Evolutionary conservation across 83 land plant genomes (phyloP).

Genomic region (Diphasiastrum complanatum): DNA sequence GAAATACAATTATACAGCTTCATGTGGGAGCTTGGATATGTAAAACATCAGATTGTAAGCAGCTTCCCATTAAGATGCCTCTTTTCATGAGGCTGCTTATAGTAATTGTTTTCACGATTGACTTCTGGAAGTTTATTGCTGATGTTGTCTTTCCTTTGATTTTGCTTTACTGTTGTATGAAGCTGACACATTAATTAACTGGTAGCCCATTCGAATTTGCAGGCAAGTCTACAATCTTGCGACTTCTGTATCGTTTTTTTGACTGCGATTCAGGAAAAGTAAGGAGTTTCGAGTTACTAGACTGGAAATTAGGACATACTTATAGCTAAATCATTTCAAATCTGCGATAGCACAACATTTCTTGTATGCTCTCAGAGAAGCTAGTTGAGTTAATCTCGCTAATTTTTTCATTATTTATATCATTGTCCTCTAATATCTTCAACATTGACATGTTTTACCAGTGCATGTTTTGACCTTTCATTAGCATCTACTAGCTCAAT

Average conservation of each 20-base stretch:
- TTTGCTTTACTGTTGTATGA: not conserved
- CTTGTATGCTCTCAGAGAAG: no score
- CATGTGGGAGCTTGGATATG: no score
- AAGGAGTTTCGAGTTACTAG: constrained; percentile 21
- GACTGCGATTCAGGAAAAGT: constrained; percentile 75
- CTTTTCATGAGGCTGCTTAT: no score
- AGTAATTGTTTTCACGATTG: no score
- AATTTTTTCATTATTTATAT: no score
- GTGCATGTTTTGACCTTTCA: not conserved
- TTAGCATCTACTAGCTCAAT: not conserved
- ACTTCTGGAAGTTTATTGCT: not conserved
- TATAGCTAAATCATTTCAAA: not conserved
- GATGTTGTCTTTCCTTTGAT: not conserved
- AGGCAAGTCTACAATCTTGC: constrained; percentile 91
- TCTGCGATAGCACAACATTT: no score
- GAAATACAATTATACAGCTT: no score
- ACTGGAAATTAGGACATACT: not conserved
- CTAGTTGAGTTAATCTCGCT: no score
- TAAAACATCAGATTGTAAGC: no score
- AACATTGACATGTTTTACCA: not conserved
- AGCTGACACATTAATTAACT: not conserved
- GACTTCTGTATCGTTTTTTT: constrained; percentile 85
- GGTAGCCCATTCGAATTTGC: constrained; percentile 18
- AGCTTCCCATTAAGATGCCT: no score
- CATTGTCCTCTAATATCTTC: no score